A percentile compares a stretch with the other conserved stretches of the same genome.
Evolutionary conservation across 192 early-diverging fungal species (phyloP).

Genomic region (Chytriomyces confervae): DNA sequence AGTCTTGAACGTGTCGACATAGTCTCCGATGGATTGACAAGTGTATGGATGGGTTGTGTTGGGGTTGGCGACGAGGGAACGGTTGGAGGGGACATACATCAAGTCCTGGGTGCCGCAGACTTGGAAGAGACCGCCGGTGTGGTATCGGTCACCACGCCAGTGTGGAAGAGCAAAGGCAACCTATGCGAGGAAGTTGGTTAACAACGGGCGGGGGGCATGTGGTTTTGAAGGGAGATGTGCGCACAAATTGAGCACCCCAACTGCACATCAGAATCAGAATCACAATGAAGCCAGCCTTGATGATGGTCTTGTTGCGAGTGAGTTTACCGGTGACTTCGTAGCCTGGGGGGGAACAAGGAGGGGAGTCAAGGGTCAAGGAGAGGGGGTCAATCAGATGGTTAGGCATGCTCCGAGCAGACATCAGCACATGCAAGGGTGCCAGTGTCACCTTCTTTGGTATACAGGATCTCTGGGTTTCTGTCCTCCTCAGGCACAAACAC

Average conservation of each 20-base stretch:
- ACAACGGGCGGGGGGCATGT: no score
- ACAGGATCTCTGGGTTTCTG: no score
- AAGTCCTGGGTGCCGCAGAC: constrained; percentile 22
- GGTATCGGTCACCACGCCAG: constrained; percentile 26
- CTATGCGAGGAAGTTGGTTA: background rate
- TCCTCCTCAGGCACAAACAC: no score
- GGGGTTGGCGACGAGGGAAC: background rate
- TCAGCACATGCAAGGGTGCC: background rate
- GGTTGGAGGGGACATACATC: background rate
- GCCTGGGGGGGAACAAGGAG: background rate
- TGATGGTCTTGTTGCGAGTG: background rate
- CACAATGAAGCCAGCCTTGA: background rate
- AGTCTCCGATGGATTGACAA: background rate
- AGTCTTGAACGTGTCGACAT: background rate
- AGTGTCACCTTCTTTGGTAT: background rate
- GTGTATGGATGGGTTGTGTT: background rate
- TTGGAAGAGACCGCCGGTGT: constrained; percentile 26
- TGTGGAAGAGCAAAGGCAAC: background rate
- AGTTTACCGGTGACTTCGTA: background rate
- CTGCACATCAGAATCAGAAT: background rate
- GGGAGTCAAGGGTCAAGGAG: no score
- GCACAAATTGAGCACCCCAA: background rate
- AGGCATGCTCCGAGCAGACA: background rate
- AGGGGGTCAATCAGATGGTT: no score
- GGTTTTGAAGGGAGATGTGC: no score